These are phyloP conservation scores for Cytospora mali DNA, from an alignment of 2,329 filamentous ascomycete species.

Conservation along the genomic window DNA sequence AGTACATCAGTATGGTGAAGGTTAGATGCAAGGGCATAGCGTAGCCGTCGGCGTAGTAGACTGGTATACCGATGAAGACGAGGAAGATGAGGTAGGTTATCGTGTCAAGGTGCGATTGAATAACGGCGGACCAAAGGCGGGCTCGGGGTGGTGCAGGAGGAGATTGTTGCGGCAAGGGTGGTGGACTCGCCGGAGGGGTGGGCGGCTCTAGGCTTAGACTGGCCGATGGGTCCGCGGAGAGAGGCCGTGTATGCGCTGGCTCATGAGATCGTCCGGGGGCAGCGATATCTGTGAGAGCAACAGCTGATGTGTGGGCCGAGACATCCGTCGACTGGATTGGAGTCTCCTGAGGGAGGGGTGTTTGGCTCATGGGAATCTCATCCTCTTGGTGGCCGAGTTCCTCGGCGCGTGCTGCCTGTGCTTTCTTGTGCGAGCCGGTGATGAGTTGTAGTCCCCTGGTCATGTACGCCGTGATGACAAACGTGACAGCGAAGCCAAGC, in stretches of 20 bases:
- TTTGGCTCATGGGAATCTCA: slow-evolving; percentile 48
- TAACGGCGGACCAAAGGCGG: slow-evolving; percentile 52
- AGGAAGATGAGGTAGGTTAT: slow-evolving; percentile 49
- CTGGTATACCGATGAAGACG: slow-evolving; percentile 54
- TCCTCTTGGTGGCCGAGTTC: slow-evolving; percentile 50
- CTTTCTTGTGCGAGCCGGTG: slow-evolving; percentile 54
- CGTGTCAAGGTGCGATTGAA: slow-evolving; percentile 50
- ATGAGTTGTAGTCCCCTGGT: slow-evolving; percentile 56
- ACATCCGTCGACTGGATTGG: slow-evolving; percentile 20
- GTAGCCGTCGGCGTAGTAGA: slow-evolving; percentile 57
- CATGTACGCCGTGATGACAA: slow-evolving; percentile 56
- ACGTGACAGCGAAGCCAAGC: slow-evolving; percentile 56
- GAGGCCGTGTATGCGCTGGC: slow-evolving; percentile 10
- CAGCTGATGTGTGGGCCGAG: slow-evolving; percentile 14
- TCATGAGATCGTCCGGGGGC: slow-evolving; percentile 27
- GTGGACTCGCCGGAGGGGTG: slow-evolving; percentile 25
- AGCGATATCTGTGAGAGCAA: slow-evolving; percentile 29
- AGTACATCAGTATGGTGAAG: slow-evolving; percentile 56
- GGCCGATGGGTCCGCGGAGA: slow-evolving; percentile 13
- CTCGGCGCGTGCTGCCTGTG: slow-evolving; percentile 53
- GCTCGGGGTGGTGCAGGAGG: slow-evolving; percentile 49
- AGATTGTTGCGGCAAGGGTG: slow-evolving; percentile 40
- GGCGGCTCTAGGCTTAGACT: slow-evolving; percentile 32
- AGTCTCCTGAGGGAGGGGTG: slow-evolving; percentile 33
- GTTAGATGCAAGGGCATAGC: slow-evolving; percentile 51